Base-by-base conservation (phyloP, 257 asterid species). In the Solanum bulbocastanum region DNA sequence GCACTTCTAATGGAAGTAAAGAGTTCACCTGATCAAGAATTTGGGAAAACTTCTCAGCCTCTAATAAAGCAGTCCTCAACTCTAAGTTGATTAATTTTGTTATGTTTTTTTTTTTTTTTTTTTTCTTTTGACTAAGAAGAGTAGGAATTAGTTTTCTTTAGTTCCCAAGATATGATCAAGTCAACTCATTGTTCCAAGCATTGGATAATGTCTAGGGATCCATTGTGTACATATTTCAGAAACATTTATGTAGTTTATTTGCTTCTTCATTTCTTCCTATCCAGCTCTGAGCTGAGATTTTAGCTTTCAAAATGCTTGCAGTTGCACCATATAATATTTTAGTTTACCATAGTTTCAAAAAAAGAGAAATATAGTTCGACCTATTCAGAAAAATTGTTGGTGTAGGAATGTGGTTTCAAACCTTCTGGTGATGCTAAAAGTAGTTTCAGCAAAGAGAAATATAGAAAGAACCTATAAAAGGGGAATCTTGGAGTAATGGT, bases 1-100 rank as follows among this genome's bases (percentile, higher is more conserved):
- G 98, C 99, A 14, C 98, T 96, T 87, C 88, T 96, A 13, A 94
- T 93, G 98, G 99, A 96, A 89, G 98, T 96, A 83, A 96, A 95
- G 94, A 93, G 98, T 87, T 90, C 93, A 49, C 95, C 94, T 1
- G 95, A 93, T 36, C 82, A 36, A 90, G 98, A 95, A 52, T 88
- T 91, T 23, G 98, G 93, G 87, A 95, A 96, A 89, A 95, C 98
- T 58, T 94, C 96, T 89, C 99, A 96, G 92, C 99, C 98, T 44
- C 87, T 96, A 62, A 94, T 95, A 75, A 96, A 96, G 87, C 98
- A 95, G 89, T 87, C 96, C 88, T 92, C 97, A 32, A 89, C 90
- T 85, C 95, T 93, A 40, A 90, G 94, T 87, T 96, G 91, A 94
- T 91, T 85, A 36, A 73, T 88, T 69, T 60, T 11, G 30, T 10